These are phyloP conservation scores for Lophiostoma macrostomum DNA, from an alignment of 495 filamentous ascomycete genomes.

Conservation along the genomic window DNA sequence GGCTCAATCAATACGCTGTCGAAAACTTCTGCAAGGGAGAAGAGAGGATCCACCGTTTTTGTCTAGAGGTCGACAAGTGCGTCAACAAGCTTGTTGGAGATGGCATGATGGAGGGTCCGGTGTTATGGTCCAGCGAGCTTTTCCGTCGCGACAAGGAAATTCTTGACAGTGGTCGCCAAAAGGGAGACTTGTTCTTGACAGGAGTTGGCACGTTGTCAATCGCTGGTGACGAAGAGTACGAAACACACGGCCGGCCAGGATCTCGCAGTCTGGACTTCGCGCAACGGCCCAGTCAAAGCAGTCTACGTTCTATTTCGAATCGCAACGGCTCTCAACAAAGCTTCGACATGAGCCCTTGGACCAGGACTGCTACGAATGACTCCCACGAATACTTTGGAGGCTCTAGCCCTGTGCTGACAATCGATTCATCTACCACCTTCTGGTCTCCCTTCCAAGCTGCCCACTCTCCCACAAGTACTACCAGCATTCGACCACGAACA, in stretches of 20 bases:
- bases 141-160: conserved; percentile 74
- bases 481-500: conserved; percentile 41
- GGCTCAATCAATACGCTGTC: conserved; percentile 75
- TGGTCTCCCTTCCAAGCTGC: conserved; percentile 71
- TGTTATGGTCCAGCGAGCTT: conserved; percentile 88
- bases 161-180: conserved; percentile 65
- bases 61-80: conserved; percentile 82
- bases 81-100: conserved; percentile 85
- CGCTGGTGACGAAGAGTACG: conserved; percentile 47
- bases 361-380: conserved; percentile 62
- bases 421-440: conserved; percentile 78
- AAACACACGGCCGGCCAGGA: conserved; percentile 36
- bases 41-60: conserved; percentile 92
- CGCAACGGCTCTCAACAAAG: conserved; percentile 63
- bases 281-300: conserved; percentile 44
- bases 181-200: conserved; percentile 50
- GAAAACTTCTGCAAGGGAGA: conserved; percentile 96
- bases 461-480: conserved; percentile 41
- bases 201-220: conserved; percentile 51
- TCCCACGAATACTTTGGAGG: conserved; percentile 67
- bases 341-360: conserved; percentile 64
- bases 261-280: conserved; percentile 47
- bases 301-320: conserved; percentile 52
- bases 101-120: conserved; percentile 79
- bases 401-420: conserved; percentile 65